These are phyloP conservation scores for Sporisorium iseilematis-ciliati DNA, from an alignment of 1,284 basidiomycete species.

Conservation along the genomic window DNA sequence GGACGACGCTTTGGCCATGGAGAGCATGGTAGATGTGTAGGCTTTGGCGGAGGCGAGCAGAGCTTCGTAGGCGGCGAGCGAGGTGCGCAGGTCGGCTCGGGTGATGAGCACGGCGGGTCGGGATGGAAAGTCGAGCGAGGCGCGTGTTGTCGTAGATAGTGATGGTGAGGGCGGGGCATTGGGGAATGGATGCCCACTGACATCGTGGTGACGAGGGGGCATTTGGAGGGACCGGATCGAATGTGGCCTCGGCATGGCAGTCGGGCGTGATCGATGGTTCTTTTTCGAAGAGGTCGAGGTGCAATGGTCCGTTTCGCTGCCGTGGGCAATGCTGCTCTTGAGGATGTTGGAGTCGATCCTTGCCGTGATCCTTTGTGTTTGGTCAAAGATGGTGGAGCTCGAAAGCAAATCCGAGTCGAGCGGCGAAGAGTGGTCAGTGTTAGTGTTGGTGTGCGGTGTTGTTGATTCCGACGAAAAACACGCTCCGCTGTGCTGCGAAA, in stretches of 20 bases:
- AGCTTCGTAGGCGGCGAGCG: slow-evolving; percentile 84
- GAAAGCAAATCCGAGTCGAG: no score
- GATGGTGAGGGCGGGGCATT: slow-evolving; percentile 49
- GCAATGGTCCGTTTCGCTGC: not conserved
- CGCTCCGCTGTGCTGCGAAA: no score
- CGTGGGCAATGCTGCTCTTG: not conserved
- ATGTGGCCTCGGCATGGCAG: slow-evolving; percentile 37
- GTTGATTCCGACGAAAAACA: no score
- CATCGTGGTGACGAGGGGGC: slow-evolving; percentile 29
- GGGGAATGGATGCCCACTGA: slow-evolving; percentile 15
- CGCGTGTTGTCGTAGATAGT: slow-evolving; percentile 59
- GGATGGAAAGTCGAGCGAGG: slow-evolving; percentile 78
- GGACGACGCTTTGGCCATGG: slow-evolving; percentile 86
- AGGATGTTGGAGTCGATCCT: no score
- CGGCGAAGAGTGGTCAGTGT: no score
- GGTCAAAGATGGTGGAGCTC: no score
- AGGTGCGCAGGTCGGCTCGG: slow-evolving; percentile 80
- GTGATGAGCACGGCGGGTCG: slow-evolving; percentile 82
- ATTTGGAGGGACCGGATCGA: slow-evolving; percentile 42
- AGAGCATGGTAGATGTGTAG: slow-evolving; percentile 85
- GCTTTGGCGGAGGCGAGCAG: slow-evolving; percentile 82
- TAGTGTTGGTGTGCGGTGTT: no score
- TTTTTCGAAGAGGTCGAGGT: not conserved
- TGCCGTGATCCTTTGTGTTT: no score
- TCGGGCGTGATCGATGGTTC: not conserved